Evolutionary conservation across 2,329 filamentous ascomycete genomes (phyloP), one percentile per base, ranked within the genome.

Genomic region (Phaeosphaeria sp.): DNA sequence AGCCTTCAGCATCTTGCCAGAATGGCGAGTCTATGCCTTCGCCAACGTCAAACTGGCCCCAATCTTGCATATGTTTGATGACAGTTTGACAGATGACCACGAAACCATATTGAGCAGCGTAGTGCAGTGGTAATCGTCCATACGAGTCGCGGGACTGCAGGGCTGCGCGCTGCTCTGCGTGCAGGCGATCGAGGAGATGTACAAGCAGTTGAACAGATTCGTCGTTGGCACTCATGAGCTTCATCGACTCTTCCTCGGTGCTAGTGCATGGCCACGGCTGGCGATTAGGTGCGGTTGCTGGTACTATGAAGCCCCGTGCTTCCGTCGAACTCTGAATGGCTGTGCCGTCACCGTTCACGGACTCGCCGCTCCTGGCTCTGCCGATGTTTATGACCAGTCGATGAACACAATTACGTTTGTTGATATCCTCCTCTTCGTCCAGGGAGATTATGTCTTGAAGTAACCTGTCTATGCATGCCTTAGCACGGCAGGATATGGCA

Each of bases 1-100:
- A 92, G 18, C 95, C 94, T 70, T 98, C 95, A 20, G 88, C 86
- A 73, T 99, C 95, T 77, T 97, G 94, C 94, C 94, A 98, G 60
- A 89, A 84, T 0, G 87, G 84, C 0, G 91, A 91, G 74, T 98
- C 94, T 49, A 99, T 96, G 9, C 93, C 93, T 61, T 92, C 84
- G 36, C 88, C 87, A 25, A 93, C 88, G 69, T 96, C 86, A 71
- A 97, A 97, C 67, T 96, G 89, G 17, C 86, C 86, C 94, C 94
- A 98, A 22, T 88, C 85, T 73, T 94, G 91, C 88, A 99, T 93
- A 69, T 90, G 89, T 62, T 89, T 88, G 80, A 97, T 93, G 65
- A 98, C 86, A 22, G 93, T 84, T 72, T 96, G 86, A 72, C 92
- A 97, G 9, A 97, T 89, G n/a, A 92, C 87, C 3, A 95, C 91